Conservation (phyloP, 2,329 filamentous ascomycete species). For the Alternaria triticimaculans region DNA sequence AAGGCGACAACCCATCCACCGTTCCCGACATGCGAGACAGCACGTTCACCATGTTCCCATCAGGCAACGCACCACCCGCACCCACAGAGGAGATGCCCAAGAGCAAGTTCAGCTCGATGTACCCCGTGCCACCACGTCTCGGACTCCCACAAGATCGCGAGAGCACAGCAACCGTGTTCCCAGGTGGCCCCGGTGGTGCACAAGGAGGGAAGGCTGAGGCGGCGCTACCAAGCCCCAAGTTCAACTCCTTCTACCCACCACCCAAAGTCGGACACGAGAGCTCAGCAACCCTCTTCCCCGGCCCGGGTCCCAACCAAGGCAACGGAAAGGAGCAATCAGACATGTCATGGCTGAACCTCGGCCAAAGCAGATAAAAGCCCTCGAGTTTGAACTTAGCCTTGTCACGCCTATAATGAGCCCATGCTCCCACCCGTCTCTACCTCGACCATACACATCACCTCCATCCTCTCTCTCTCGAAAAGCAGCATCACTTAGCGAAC, state of each 20-base stretch:
- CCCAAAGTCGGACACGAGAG: constrained; percentile 66
- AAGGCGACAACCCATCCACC: constrained; percentile 52
- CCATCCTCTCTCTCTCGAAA: constrained; percentile 21
- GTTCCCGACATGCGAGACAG: constrained; percentile 71
- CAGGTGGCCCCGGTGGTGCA: constrained; percentile 31
- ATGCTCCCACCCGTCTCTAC: constrained; percentile 9
- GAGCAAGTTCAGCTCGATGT: constrained; percentile 38
- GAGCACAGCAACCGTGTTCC: constrained; percentile 54
- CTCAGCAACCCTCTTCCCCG: constrained; percentile 45
- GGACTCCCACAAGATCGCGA: constrained; percentile 54
- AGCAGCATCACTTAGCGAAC: constrained; percentile 29
- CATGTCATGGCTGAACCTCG: constrained; percentile 83
- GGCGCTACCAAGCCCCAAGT: constrained; percentile 56
- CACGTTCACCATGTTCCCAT: constrained; percentile 44
- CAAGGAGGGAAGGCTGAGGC: constrained; percentile 14
- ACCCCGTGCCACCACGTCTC: constrained; percentile 36
- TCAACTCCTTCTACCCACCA: constrained; percentile 53
- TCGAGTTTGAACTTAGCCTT: neutral
- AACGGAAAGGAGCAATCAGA: constrained; percentile 56
- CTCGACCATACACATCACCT: constrained; percentile 13
- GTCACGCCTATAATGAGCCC: constrained; percentile 11
- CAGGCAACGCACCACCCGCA: constrained; percentile 24
- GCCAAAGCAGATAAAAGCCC: constrained; percentile 47
- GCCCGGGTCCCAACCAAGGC: constrained; percentile 19
- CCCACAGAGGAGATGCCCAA: constrained; percentile 21